Conservation (phyloP, 2,329 filamentous ascomycete species). For the Cercospora zeina region DNA sequence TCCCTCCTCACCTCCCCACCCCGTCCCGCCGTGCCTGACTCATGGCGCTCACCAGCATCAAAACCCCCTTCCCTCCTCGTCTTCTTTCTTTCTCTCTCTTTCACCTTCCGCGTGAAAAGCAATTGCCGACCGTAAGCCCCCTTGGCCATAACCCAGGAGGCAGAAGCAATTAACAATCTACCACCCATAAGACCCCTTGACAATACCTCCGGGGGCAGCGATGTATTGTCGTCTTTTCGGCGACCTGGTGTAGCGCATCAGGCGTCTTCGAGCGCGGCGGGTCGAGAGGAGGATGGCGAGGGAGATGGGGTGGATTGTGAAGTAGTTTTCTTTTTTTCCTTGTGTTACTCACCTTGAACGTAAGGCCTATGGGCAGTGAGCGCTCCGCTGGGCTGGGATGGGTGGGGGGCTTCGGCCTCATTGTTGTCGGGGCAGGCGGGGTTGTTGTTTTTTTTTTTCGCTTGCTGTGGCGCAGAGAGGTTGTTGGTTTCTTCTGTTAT, state of each 20-base stretch:
- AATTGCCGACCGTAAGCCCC: not conserved
- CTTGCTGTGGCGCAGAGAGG: not conserved
- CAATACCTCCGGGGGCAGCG: constrained; percentile 3
- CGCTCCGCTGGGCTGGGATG: constrained; percentile 5
- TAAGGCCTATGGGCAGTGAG: constrained; percentile 4
- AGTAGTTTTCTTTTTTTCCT: not conserved
- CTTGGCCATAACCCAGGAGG: not conserved
- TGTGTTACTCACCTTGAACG: constrained; percentile 1
- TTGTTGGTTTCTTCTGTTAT: not conserved
- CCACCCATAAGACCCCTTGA: constrained; percentile 1
- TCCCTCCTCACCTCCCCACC: no score
- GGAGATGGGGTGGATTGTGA: not conserved
- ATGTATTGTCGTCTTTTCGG: not conserved
- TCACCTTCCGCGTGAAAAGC: not conserved
- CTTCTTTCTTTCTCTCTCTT: not conserved
- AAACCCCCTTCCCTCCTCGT: not conserved
- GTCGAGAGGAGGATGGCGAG: not conserved
- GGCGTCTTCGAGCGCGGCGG: not conserved
- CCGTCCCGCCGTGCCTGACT: no score
- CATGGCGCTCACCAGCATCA: no score
- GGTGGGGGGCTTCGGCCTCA: constrained; percentile 4
- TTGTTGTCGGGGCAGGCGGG: not conserved
- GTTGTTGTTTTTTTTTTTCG: no score
- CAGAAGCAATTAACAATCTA: not conserved
- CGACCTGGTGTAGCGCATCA: constrained; percentile 3